Evolutionary conservation across 352 stramenopile species (phyloP), one percentile per base, ranked within the genome.

Genomic region (Phytophthora capsici): DNA sequence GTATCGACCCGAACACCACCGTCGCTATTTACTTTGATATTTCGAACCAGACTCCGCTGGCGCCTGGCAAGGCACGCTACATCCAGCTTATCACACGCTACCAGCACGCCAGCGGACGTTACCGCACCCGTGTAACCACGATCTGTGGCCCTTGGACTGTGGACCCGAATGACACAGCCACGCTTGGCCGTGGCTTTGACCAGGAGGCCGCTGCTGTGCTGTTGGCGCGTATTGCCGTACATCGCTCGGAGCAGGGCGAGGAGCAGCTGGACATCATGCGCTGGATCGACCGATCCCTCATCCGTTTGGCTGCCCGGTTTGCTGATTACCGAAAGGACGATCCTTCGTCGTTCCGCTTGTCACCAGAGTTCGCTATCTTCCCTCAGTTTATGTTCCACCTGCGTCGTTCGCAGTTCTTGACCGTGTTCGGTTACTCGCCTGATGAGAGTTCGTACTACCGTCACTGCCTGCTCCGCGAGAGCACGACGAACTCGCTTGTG

Each of bases 301-400:
- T 99, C 75, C 91, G 97, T 16, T 80, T 99, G 32, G 98, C 96
- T 57, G 77, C 97, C n/a, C 98, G 98, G 59, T 99, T 99, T 78
- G 98, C 97, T 12, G 93, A 99, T 62, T 99, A 99, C 78, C 82
- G 91, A 61, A 98, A 98, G 69, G 98, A 99, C 73, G 95, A 99
- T 71, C 96, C 97, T 28, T 96, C 86, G 52, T 98, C 84, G 36
- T 99, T 99, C 77, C 88, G 94, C 0, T 82, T 99, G 37, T 93
- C 94, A 46, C 85, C 93, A 19, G 97, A 99, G 87, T 99, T 99
- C 69, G 93, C 91, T 51, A 97, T 99, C 62, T 99, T 99, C 78
- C 98, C 98, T 45, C 98, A 99, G 81, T 99, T 99, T 75, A 99
- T 99, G 90, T 99, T 99, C 82, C 97, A 99, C 84, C 71, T 99